Conservation (phyloP, 305 asterid species). For the Vinca major region DNA sequence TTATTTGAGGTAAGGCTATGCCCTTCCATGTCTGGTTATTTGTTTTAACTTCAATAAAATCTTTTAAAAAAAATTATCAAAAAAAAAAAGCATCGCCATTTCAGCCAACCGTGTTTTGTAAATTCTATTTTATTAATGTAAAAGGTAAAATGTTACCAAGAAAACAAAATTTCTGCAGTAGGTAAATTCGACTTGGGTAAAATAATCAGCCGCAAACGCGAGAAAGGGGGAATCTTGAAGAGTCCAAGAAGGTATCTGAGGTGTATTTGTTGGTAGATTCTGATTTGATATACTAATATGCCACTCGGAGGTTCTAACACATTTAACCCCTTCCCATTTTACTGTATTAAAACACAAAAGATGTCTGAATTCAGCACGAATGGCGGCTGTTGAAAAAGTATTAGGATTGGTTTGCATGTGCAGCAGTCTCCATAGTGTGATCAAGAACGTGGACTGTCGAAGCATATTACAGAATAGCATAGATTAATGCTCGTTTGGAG, state of each 20-base stretch:
- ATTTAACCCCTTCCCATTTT: too few relatives aligned
- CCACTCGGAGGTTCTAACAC: too few relatives aligned
- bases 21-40: too few relatives aligned
- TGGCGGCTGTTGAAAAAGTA: too few relatives aligned
- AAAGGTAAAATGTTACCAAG: neutral
- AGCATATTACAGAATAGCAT: too few relatives aligned
- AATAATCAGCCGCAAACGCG: conserved; percentile 26
- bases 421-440: neutral
- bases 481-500: too few relatives aligned
- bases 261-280: neutral
- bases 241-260: conserved; percentile 17
- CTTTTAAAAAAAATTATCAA: too few relatives aligned
- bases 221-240: conserved; percentile 20
- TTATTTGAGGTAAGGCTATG: too few relatives aligned
- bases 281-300: conserved; percentile 30
- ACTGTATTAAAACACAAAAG: neutral
- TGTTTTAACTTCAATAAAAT: too few relatives aligned
- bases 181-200: conserved; percentile 12
- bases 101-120: neutral
- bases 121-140: too few relatives aligned
- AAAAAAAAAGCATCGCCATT: too few relatives aligned
- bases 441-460: too few relatives aligned
- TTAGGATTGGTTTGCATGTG: neutral
- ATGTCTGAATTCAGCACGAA: neutral
- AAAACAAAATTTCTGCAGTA: neutral